These are phyloP conservation scores for Thermothelomyces thermophilus DNA, from an alignment of 2,329 filamentous ascomycete species.

Conservation along the genomic window DNA sequence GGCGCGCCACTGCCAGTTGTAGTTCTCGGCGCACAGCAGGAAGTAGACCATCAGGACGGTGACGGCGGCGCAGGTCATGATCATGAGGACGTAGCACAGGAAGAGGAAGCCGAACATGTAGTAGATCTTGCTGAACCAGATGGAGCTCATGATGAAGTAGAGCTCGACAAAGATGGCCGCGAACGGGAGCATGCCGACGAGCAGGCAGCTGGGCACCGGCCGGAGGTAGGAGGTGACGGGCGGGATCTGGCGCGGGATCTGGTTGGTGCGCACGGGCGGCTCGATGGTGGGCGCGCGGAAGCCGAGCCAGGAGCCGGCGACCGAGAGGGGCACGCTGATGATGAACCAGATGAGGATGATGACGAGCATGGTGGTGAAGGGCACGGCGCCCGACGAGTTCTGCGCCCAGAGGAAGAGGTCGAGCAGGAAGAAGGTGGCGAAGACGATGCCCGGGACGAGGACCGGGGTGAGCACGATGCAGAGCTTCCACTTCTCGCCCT, in stretches of 20 bases:
- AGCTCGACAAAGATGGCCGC: slow-evolving; percentile 96
- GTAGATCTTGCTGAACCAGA: slow-evolving; percentile 98
- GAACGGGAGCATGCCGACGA: slow-evolving; percentile 89
- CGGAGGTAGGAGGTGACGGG: slow-evolving; percentile 76
- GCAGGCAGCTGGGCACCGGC: slow-evolving; percentile 80
- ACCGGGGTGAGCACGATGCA: slow-evolving; percentile 86
- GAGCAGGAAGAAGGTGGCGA: slow-evolving; percentile 82
- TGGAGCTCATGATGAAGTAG: slow-evolving; percentile 98
- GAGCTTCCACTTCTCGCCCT: slow-evolving; percentile 88
- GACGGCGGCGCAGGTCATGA: slow-evolving; percentile 86
- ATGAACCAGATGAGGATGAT: slow-evolving; percentile 93
- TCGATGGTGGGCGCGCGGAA: slow-evolving; percentile 70
- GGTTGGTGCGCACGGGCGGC: slow-evolving; percentile 86
- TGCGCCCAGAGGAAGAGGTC: slow-evolving; percentile 97
- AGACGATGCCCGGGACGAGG: slow-evolving; percentile 80
- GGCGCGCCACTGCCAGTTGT: slow-evolving; percentile 97
- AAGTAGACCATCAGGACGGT: slow-evolving; percentile 96
- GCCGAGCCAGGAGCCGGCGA: slow-evolving; percentile 86
- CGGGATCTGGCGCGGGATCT: slow-evolving; percentile 95
- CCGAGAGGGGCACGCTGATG: slow-evolving; percentile 86
- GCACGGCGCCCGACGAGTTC: slow-evolving; percentile 84
- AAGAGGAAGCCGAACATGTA: slow-evolving; percentile 99
- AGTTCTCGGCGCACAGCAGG: slow-evolving; percentile 90
- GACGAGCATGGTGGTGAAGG: slow-evolving; percentile 93
- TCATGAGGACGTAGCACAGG: slow-evolving; percentile 95